A percentile compares a stretch with the other conserved stretches of the same genome.
Evolutionary conservation across 768 basidiomycete genomes (phyloP).

Genomic region (Rhizopogon roseolus): DNA sequence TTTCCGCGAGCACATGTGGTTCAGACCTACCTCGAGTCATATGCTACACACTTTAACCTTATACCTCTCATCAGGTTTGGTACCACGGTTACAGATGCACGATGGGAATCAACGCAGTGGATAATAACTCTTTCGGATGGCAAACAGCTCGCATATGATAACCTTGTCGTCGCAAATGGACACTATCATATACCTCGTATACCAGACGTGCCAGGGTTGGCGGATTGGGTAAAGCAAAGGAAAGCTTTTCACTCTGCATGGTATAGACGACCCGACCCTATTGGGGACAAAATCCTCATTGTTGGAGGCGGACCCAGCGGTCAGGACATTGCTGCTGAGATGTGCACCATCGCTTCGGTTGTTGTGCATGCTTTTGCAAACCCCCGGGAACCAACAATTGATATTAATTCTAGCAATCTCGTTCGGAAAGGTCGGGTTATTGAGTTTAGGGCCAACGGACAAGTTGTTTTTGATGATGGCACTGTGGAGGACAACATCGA

Average conservation of each 20-base stretch:
- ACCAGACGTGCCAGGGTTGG: conserved; percentile 56
- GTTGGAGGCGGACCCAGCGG: conserved; percentile 63
- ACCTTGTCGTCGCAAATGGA: conserved; percentile 73
- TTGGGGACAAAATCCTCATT: conserved; percentile 38
- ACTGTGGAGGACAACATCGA: conserved; percentile 50
- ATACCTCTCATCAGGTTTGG: conserved; percentile 56
- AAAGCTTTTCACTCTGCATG: conserved; percentile 62
- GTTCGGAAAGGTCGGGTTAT: conserved; percentile 39
- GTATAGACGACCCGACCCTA: conserved; percentile 51
- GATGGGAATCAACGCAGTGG: conserved; percentile 44
- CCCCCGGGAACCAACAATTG: conserved; percentile 22
- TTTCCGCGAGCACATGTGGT: conserved; percentile 63
- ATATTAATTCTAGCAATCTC: conserved; percentile 27
- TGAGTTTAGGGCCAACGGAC: conserved; percentile 37
- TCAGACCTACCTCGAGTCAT: conserved; percentile 64
- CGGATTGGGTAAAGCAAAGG: conserved; percentile 46
- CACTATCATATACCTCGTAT: conserved; percentile 65
- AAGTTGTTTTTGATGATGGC: conserved; percentile 57
- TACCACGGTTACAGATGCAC: conserved; percentile 46
- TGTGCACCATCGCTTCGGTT: conserved; percentile 36
- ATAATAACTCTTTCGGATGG: conserved; percentile 37
- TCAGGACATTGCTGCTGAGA: conserved; percentile 58
- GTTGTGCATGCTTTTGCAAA: conserved; percentile 53
- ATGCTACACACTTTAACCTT: conserved; percentile 59
- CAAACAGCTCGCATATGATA: conserved; percentile 44